Percentiles rank a stretch among this genome's conserved stretches.
Evolutionary conservation across 1,284 basidiomycete species (phyloP).

Genomic region (Puccinia coronata): DNA sequence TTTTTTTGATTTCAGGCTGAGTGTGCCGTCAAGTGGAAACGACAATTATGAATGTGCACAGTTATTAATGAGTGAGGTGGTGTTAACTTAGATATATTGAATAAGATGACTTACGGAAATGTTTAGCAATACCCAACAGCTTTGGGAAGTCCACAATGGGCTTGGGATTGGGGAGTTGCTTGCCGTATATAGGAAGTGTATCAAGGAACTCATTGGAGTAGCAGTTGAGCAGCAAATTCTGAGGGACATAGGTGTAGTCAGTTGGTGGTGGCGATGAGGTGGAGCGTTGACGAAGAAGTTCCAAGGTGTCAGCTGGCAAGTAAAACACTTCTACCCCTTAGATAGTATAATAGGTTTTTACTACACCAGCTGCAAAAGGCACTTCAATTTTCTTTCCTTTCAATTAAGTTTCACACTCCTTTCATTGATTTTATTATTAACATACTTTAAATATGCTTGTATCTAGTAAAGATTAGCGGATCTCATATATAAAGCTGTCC

Average conservation of each 20-base stretch:
- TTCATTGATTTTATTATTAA: too few relatives aligned
- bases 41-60: constrained; percentile 24
- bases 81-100: not conserved
- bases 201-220: not conserved
- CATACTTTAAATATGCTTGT: too few relatives aligned
- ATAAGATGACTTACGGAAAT: not conserved
- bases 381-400: too few relatives aligned
- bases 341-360: too few relatives aligned
- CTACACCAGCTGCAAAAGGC: too few relatives aligned
- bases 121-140: not conserved
- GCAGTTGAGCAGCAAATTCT: not conserved
- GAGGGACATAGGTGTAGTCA: not conserved
- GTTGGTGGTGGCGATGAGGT: not conserved
- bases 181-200: not conserved
- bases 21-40: constrained; percentile 2
- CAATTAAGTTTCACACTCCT: too few relatives aligned
- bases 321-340: too few relatives aligned
- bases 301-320: too few relatives aligned
- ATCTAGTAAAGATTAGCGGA: too few relatives aligned
- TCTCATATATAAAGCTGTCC: too few relatives aligned
- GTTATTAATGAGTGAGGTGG: not conserved
- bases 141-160: not conserved
- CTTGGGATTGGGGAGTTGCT: not conserved
- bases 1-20: not conserved
- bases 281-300: not conserved